Evolutionary conservation across 1,139 yeast species (phyloP).

Genomic region (Diutina ranongensis): DNA sequence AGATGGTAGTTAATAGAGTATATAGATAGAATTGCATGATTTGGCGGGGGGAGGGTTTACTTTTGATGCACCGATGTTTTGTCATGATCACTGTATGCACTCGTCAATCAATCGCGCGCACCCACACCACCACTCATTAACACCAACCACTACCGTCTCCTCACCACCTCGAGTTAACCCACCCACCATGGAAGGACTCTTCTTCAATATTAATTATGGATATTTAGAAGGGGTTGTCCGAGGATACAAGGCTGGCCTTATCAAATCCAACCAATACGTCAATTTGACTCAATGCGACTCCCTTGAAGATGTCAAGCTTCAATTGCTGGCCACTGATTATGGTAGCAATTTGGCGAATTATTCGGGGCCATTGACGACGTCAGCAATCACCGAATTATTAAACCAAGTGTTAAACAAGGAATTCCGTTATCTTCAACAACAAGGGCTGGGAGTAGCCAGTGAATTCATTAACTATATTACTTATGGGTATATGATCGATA

Average conservation of each 20-base stretch:
- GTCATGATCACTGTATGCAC: not conserved
- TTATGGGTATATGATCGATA: constrained; percentile 97
- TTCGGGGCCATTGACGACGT: constrained; percentile 71
- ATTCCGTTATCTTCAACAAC: constrained; percentile 75
- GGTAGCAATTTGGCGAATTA: constrained; percentile 82
- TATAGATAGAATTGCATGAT: not conserved
- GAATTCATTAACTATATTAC: constrained; percentile 84
- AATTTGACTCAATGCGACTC: constrained; percentile 94
- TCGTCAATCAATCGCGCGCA: not conserved
- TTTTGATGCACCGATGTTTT: no score
- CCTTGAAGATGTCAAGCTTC: constrained; percentile 86
- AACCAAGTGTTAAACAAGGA: constrained; percentile 68
- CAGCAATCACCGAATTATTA: constrained; percentile 71
- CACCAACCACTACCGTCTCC: not conserved
- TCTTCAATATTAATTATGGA: constrained; percentile 80
- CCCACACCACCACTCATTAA: not conserved
- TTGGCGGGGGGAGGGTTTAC: not conserved
- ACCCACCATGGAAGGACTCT: constrained; percentile 65
- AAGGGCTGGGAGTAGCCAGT: constrained; percentile 70
- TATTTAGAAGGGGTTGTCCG: constrained; percentile 90
- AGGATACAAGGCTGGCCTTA: constrained; percentile 81
- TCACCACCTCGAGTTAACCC: not conserved
- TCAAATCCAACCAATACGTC: constrained; percentile 69
- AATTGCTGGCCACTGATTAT: constrained; percentile 90
- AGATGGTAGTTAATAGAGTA: not conserved